Evolutionary conservation across 495 filamentous ascomycete genomes (phyloP).

Genomic region (Aspergillus bertholletiae): DNA sequence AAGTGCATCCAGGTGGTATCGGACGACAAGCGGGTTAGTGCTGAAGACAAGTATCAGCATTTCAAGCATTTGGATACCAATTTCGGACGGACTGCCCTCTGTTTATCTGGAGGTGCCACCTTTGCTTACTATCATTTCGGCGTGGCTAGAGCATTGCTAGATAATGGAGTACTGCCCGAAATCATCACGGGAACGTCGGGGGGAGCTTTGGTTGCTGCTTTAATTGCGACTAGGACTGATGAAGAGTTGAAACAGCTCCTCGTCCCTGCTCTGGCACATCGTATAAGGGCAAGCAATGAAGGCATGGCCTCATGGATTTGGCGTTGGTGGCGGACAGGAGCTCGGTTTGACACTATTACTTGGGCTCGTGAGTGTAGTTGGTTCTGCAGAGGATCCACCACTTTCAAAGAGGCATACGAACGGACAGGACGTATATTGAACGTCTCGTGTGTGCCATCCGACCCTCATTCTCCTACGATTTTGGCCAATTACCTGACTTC

Average conservation of each 20-base stretch:
- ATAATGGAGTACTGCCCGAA: conserved; percentile 79
- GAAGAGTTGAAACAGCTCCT: conserved; percentile 82
- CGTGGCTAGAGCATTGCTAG: conserved; percentile 84
- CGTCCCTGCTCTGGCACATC: conserved; percentile 77
- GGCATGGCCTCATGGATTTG: conserved; percentile 67
- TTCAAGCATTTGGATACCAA: conserved; percentile 89
- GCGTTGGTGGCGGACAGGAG: conserved; percentile 90
- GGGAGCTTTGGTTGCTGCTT: conserved; percentile 83
- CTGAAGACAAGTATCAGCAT: conserved; percentile 72
- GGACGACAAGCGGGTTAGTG: conserved; percentile 58
- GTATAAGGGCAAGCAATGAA: conserved; percentile 84
- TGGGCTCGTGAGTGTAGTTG: conserved; percentile 86
- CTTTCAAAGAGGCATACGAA: conserved; percentile 92
- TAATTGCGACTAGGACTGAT: conserved; percentile 87
- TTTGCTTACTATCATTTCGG: conserved; percentile 98
- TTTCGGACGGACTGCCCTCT: conserved; percentile 88
- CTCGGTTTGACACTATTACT: conserved; percentile 86
- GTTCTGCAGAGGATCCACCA: conserved; percentile 86
- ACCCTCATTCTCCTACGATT: conserved; percentile 89
- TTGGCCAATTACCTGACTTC: conserved; percentile 90
- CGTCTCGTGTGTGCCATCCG: conserved; percentile 93
- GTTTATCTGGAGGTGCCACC: conserved; percentile 88
- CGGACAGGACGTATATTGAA: conserved; percentile 93
- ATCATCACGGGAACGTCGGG: conserved; percentile 96
- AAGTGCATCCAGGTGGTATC: conserved; percentile 63